Percentiles rank a stretch among this genome's conserved stretches.
Conservation (phyloP, 768 basidiomycete species). For the Dioszegia crocea region DNA sequence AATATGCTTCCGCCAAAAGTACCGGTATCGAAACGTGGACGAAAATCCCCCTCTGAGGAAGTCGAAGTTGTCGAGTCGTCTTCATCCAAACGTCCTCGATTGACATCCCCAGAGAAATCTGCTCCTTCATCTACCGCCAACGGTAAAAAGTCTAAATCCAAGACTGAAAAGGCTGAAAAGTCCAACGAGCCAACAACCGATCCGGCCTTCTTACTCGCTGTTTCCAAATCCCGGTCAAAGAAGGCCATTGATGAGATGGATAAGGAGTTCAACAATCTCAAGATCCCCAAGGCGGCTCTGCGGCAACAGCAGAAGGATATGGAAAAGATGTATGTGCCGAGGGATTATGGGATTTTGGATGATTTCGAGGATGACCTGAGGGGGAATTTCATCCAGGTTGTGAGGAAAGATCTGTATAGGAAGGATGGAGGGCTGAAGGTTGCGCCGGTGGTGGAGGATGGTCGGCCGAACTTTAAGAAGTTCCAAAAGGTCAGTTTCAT, state of each 20-base stretch:
- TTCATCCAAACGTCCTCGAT: background rate
- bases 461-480: conserved; percentile 48
- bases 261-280: conserved; percentile 45
- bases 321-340: conserved; percentile 10
- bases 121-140: background rate
- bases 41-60: conserved; percentile 21
- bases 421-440: conserved; percentile 31
- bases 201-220: conserved; percentile 41
- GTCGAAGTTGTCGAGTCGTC: conserved; percentile 3
- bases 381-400: conserved; percentile 48
- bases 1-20: conserved; percentile 16
- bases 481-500: conserved; percentile 45
- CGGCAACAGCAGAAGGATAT: conserved; percentile 16
- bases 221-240: conserved; percentile 35
- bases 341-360: conserved; percentile 37
- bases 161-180: background rate
- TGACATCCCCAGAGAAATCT: conserved; percentile 9
- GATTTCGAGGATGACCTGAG: conserved; percentile 39
- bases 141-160: background rate
- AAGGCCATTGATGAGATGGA: conserved; percentile 46
- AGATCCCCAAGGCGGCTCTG: conserved; percentile 34
- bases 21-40: background rate
- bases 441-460: conserved; percentile 17
- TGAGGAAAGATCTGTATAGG: conserved; percentile 44
- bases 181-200: conserved; percentile 23